phyloP scores from a whole-genome alignment of 441 rosid genomes.

The Populus hybrid region DNA sequence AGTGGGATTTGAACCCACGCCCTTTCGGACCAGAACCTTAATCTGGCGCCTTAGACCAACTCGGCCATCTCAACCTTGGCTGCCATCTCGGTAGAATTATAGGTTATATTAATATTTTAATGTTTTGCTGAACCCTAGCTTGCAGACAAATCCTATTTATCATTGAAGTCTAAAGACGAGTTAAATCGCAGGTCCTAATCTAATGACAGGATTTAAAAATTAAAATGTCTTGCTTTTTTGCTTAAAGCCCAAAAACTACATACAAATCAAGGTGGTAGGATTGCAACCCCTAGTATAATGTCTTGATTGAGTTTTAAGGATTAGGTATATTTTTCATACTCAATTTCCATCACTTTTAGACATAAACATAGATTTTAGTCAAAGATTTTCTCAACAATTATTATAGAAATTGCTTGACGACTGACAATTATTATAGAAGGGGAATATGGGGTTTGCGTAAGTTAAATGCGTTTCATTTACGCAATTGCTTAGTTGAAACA shows the following conservation, averaged over 20 bases:
- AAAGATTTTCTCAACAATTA: too few species aligned
- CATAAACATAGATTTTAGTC: too few species aligned
- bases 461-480: not conserved
- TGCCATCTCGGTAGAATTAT: too few species aligned
- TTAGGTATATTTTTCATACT: not conserved
- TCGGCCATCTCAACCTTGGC: conserved; percentile 69
- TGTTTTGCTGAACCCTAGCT: too few species aligned
- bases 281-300: too few species aligned
- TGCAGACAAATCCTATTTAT: too few species aligned
- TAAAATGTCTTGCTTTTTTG: too few species aligned
- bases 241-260: not conserved
- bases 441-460: not conserved
- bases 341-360: not conserved
- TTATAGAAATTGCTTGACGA: not conserved
- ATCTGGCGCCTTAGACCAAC: conserved; percentile 99
- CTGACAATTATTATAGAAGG: not conserved
- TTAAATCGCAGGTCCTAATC: not conserved
- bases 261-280: too few species aligned
- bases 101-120: too few species aligned
- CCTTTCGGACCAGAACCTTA: conserved; percentile 99
- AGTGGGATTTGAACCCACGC: conserved; percentile 99
- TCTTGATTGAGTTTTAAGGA: not conserved
- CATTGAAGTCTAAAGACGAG: not conserved
- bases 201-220: not conserved
- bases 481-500: not conserved